Conservation (phyloP, 306 rosid species). For the Fragaria nilgerrensis region DNA sequence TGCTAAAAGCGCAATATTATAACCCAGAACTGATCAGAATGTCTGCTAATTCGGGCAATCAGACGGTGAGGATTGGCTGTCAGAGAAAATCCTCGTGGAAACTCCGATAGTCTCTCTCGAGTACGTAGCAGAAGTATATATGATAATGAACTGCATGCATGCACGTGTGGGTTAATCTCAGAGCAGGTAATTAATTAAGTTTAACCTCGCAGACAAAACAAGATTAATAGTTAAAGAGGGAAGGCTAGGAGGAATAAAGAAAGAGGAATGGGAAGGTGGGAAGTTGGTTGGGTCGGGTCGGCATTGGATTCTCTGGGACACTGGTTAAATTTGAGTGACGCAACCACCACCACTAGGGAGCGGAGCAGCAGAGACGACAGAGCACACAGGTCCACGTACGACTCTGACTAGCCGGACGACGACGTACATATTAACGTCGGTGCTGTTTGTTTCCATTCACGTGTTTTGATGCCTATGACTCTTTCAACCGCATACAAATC, state of each 20-base stretch:
- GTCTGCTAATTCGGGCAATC: slow-evolving; percentile 20
- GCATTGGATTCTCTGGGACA: slow-evolving; percentile 44
- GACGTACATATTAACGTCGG: not conserved
- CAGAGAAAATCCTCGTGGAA: slow-evolving; percentile 5
- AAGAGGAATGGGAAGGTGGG: not conserved
- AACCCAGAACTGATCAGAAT: slow-evolving; percentile 15
- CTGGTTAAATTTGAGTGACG: slow-evolving; percentile 20
- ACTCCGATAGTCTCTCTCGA: not conserved
- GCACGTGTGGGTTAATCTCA: slow-evolving; percentile 1
- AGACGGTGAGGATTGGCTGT: slow-evolving; percentile 17
- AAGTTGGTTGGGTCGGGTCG: not conserved
- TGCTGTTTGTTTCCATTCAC: slow-evolving; percentile 1
- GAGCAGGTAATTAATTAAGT: not conserved
- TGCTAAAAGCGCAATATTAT: slow-evolving; percentile 2
- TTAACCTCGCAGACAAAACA: not conserved
- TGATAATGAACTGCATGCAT: not conserved
- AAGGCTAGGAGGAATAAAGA: not conserved
- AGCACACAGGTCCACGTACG: not conserved
- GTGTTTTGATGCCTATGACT: not conserved
- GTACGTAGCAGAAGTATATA: not conserved
- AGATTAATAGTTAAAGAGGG: not conserved
- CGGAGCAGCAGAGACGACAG: too few relatives aligned
- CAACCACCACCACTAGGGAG: not conserved
- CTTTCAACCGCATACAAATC: not conserved
- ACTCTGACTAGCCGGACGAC: not conserved